phyloP scores from a whole-genome alignment of 2,329 filamentous ascomycete genomes.

The Fusarium sp. region DNA sequence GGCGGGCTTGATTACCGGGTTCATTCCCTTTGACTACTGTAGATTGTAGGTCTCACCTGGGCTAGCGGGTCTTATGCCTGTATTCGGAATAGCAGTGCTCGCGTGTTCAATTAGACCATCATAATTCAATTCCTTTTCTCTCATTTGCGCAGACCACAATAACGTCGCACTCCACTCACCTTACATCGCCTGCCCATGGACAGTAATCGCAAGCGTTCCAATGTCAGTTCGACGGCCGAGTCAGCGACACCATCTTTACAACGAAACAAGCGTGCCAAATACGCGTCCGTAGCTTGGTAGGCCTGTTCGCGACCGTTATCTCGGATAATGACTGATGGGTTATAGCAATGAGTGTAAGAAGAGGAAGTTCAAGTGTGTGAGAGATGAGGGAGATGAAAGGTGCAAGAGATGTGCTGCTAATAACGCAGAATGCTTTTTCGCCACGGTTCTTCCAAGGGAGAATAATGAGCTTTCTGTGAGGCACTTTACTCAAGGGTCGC shows the following conservation, averaged over 20 bases:
- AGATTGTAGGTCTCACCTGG: neutral
- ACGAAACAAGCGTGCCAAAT: constrained; percentile 22
- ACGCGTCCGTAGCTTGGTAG: constrained; percentile 25
- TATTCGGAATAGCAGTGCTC: neutral
- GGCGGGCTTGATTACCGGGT: neutral
- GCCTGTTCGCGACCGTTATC: neutral
- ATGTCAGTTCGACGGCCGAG: neutral
- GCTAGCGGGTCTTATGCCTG: neutral
- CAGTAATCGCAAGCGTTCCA: constrained; percentile 5
- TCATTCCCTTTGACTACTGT: neutral
- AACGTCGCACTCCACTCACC: neutral
- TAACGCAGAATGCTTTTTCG: constrained; percentile 11
- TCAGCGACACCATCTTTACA: neutral
- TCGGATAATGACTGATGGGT: neutral
- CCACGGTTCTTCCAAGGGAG: neutral
- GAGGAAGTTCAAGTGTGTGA: constrained; percentile 23
- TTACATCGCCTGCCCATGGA: neutral
- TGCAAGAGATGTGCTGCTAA: constrained; percentile 10
- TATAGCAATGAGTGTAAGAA: constrained; percentile 23
- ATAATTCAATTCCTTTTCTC: neutral
- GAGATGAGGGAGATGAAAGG: neutral
- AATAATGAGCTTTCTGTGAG: neutral
- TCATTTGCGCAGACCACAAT: neutral
- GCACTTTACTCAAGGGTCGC: neutral
- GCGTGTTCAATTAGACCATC: neutral